Conservation (phyloP, 2,329 filamentous ascomycete genomes). For the Cordyceps pruinosa region DNA sequence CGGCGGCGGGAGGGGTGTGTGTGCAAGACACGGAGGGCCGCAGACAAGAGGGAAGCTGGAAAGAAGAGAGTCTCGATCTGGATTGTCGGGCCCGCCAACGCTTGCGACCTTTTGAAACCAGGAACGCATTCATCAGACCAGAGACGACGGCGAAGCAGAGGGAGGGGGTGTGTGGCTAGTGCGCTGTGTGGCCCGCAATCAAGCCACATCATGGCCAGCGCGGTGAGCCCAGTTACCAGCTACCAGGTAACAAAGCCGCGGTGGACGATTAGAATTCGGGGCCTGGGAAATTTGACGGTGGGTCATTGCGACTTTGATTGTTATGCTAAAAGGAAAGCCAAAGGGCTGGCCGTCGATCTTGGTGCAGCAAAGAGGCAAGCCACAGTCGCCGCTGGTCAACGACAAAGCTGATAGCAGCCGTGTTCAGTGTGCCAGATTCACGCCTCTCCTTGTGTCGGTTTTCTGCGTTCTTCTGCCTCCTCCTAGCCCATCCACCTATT, state of each 20-base stretch:
- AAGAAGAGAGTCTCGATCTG: background rate
- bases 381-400: too few species aligned
- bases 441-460: too few species aligned
- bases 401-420: too few species aligned
- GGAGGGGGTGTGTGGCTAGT: background rate
- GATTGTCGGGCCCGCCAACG: conserved; percentile 3
- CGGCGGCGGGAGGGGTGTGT: background rate
- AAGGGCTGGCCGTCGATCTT: conserved; percentile 8
- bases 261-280: background rate
- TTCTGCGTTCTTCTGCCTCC: too few species aligned
- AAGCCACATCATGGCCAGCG: conserved; percentile 6
- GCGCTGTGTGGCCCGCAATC: background rate
- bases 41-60: background rate
- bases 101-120: conserved; percentile 9
- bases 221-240: too few species aligned
- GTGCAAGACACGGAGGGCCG: background rate
- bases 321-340: background rate
- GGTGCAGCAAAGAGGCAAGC: background rate
- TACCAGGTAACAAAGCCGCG: background rate
- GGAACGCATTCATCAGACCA: conserved; percentile 5
- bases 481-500: too few species aligned
- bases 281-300: conserved; percentile 10
- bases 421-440: too few species aligned
- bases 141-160: background rate
- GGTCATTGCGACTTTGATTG: background rate